Conservation (phyloP, 2,329 filamentous ascomycete species). For the Ustulina deusta region DNA sequence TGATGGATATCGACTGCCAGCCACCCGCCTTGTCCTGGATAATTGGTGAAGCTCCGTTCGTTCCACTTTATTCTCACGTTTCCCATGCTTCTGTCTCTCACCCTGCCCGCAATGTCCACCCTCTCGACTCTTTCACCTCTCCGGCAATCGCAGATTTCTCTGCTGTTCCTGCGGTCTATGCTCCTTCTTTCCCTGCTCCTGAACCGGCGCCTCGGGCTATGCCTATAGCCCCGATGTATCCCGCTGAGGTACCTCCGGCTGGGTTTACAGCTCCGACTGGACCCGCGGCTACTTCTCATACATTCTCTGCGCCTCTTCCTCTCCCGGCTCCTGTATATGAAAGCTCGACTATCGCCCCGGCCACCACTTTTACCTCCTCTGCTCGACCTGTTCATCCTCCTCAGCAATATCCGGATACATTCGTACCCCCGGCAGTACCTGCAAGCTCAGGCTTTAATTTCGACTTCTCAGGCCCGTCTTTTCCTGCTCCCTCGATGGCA, state of each 20-base stretch:
- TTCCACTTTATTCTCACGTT: background rate
- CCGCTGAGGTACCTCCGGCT: background rate
- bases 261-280: background rate
- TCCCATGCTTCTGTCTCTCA: background rate
- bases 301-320: background rate
- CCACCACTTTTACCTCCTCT: background rate
- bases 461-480: background rate
- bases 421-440: background rate
- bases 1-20: background rate
- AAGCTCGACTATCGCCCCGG: background rate
- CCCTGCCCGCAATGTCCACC: background rate
- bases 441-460: background rate
- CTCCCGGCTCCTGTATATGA: background rate
- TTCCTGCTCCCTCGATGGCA: background rate
- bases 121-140: background rate
- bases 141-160: background rate
- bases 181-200: background rate
- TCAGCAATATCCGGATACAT: background rate
- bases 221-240: background rate
- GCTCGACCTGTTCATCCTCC: background rate
- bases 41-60: background rate
- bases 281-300: background rate
- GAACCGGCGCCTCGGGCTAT: background rate
- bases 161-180: background rate
- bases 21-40: slow-evolving; percentile 6